Evolutionary conservation across 1,139 yeast genomes (phyloP), one percentile per base, ranked within the genome.

Genomic region (Kurtzmaniella natalensis): DNA sequence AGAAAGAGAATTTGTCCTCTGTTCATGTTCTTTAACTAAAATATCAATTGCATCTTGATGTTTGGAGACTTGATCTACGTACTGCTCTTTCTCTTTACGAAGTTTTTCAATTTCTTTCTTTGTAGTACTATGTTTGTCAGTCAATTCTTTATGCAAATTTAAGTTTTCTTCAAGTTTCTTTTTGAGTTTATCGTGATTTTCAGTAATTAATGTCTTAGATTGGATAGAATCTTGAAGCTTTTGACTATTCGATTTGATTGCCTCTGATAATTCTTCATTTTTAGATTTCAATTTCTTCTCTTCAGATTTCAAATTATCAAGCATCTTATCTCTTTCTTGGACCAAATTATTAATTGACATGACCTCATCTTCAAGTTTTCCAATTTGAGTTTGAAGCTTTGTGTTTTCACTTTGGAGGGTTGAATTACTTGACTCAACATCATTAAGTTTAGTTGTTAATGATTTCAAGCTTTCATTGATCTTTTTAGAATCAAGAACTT

Each of bases 401-500:
- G 59, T 57, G 46, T 78, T 80, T 44, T 76, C 84, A 6, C 52
- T 54, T 8, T 71, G 59, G 25, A 79, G 57, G 9, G 66, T 50
- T 17, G 42, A 62, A 38, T 67, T 63, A 31, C 73, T 50, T 32
- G 70, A 65, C 36, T 64, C 71, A 1, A 65, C 53, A 24, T 66
- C 72, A 36, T 66, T 64, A 32, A 69, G 49, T 37, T 66, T 65
- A 18, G 51, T 50, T 28, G 57, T 63, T 16, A 64, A 50, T 28
- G 55, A 47, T 38, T 62, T 64, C 39, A 67, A 45, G 37, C 64
- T 64, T 27, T 80, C 79, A 39, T 77, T 79, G 46, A 78, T 69
- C 40, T 68, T 66, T 37, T 73, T 76, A 9, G 72, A 63, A 45
- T 72, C 80, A 35, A 73, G 62, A 1, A 78, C 75, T 44, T 78